phyloP scores from a whole-genome alignment of 768 basidiomycete species.

The Mycena belliarum region DNA sequence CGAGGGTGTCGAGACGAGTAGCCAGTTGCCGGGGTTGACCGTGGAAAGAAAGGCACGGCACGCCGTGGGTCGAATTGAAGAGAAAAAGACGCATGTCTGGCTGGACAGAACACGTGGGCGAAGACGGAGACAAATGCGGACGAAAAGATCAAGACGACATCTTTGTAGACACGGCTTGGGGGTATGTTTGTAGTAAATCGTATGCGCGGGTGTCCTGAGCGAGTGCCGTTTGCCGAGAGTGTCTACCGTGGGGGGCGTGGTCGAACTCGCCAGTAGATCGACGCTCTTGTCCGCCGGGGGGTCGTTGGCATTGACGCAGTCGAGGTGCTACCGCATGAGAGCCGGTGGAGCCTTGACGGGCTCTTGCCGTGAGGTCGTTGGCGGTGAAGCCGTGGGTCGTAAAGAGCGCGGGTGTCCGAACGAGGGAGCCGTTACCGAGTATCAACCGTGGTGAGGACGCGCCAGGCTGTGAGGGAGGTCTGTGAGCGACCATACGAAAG shows the following conservation, averaged over 20 bases:
- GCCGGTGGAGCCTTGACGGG: not conserved
- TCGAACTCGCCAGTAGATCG: not conserved
- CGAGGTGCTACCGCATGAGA: not conserved
- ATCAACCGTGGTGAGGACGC: not conserved
- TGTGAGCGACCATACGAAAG: not conserved
- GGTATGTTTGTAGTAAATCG: too few species aligned
- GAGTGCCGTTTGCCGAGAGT: too few species aligned
- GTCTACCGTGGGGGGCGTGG: not conserved
- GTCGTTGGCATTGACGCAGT: not conserved
- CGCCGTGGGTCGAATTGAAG: too few species aligned
- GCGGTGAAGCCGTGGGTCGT: not conserved
- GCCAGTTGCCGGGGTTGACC: too few species aligned
- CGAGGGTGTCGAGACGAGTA: not conserved
- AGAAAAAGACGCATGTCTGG: too few species aligned
- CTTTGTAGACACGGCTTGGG: too few species aligned
- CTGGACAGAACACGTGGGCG: too few species aligned
- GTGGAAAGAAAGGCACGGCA: too few species aligned
- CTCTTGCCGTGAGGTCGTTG: not conserved
- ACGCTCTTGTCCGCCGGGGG: not conserved
- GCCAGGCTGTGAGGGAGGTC: not conserved
- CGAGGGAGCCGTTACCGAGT: too few species aligned
- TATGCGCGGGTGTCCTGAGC: too few species aligned
- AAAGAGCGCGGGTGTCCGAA: not conserved
- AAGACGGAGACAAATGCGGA: too few species aligned
- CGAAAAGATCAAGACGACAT: too few species aligned